A percentile compares a stretch with the other conserved stretches of the same genome.
Evolutionary conservation across 202 grass and related monocot species (phyloP).

Genomic region (Carex sylvatica): DNA sequence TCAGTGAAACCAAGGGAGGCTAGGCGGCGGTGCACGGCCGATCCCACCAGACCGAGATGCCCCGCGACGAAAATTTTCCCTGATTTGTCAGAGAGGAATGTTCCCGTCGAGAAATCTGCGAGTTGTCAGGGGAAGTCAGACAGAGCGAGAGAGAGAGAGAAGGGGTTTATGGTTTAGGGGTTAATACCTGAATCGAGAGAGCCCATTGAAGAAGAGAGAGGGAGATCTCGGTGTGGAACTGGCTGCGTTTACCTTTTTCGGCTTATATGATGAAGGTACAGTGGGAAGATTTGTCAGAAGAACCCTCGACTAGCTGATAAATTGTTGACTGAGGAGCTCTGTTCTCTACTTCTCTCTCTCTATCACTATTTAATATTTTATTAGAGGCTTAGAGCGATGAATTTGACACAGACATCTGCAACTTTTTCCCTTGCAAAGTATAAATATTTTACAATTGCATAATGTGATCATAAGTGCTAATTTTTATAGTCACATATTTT

Average conservation of each 20-base stretch:
- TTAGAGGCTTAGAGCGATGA: background rate
- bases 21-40: slow-evolving; percentile 59
- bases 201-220: slow-evolving; percentile 17
- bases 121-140: background rate
- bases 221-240: background rate
- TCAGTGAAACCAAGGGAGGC: slow-evolving; percentile 62
- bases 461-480: background rate
- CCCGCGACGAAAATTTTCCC: slow-evolving; percentile 68
- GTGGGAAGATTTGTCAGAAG: background rate
- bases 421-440: background rate
- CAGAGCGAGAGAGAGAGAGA: background rate
- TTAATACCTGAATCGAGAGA: slow-evolving; percentile 32
- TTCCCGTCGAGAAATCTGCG: background rate
- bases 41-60: slow-evolving; percentile 60
- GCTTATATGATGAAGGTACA: background rate
- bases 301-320: slow-evolving; percentile 2
- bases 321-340: background rate
- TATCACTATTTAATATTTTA: background rate
- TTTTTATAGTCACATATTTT: background rate
- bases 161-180: background rate
- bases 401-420: background rate
- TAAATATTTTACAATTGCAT: background rate
- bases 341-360: background rate
- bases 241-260: background rate
- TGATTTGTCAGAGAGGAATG: slow-evolving; percentile 62